These are phyloP conservation scores for Ceriops tagal DNA, from an alignment of 345 rosid species.

Conservation along the genomic window DNA sequence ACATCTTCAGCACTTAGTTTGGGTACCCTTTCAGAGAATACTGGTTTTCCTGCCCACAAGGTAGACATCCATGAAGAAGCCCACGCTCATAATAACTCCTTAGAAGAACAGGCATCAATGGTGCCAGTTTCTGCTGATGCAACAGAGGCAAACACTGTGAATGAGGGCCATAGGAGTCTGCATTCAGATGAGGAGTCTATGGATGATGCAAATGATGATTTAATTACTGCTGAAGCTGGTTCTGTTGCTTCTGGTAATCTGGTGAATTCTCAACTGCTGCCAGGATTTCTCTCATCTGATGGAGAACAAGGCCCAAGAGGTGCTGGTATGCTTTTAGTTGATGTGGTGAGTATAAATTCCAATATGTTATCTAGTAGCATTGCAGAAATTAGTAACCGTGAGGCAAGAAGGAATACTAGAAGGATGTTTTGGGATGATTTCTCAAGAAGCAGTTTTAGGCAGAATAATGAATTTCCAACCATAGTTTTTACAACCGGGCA, in stretches of 20 bases:
- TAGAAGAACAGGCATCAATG: not conserved
- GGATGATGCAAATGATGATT: not conserved
- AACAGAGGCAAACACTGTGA: not conserved
- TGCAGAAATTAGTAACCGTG: conserved; percentile 18
- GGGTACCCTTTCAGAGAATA: not conserved
- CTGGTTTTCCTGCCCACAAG: not conserved
- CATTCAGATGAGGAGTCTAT: not conserved
- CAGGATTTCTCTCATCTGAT: conserved; percentile 5
- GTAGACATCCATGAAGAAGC: not conserved
- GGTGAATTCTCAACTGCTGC: conserved; percentile 5
- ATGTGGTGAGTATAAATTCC: conserved; percentile 22
- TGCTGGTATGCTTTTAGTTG: conserved; percentile 21
- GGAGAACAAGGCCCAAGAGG: conserved; percentile 10
- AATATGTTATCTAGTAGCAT: conserved; percentile 11
- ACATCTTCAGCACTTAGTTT: not conserved
- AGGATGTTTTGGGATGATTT: conserved; percentile 25
- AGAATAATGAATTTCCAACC: conserved; percentile 13
- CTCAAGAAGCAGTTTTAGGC: conserved; percentile 21
- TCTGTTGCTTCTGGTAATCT: conserved; percentile 5
- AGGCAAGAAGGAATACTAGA: conserved; percentile 18
- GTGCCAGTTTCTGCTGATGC: conserved; percentile 4
- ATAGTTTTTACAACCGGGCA: conserved; percentile 19
- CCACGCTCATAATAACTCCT: not conserved
- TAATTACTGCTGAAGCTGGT: not conserved
- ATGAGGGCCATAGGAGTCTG: not conserved